Evolutionary conservation across 2,329 filamentous ascomycete genomes (phyloP), one percentile per base, ranked within the genome.

Genomic region (Knufia fluminis): DNA sequence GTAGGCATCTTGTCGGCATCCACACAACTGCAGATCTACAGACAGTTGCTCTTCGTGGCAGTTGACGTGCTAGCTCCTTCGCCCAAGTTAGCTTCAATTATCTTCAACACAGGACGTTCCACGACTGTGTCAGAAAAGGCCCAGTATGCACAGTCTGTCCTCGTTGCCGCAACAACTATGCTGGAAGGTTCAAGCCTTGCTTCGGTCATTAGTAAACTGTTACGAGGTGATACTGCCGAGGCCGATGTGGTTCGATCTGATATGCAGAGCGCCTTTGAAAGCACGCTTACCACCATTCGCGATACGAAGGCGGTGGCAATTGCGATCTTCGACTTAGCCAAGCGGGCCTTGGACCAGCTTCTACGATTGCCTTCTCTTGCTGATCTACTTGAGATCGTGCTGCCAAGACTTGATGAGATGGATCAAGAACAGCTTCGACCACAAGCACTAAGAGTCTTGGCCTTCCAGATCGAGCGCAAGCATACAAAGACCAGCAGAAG

Each of bases 341-440:
- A 85, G 33, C 79, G 85, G 50, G 78, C 87, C 1, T 74, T 97
- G 42, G 81, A 85, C 16, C 84, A 85, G 54, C 72, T 94, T n/a
- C 75, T 98, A 45, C 84, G 86, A 54, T 77, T 96, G 4, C 75
- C 95, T 36, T 91, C 90, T 0, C 89, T 91, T 2, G 76, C 81
- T 46, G 88, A 96, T 67, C 92, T 97, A 65, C 81, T 97, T 65
- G 86, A 87, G 64, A 86, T 89, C 8, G 84, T 94, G 35, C 86
- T 94, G 62, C 79, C 81, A 23, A 74, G 98, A 24, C 79, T 97
- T 31, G 79, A 86, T 57, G 56, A 57, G 8, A 53, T 57, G 38
- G 79, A 83, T 43, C 80, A 85, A 43, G 71, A 76, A 17, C 6
- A 36, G 6, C 73, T 91, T 45, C 85, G 86, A 1, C 82, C 85